phyloP scores from a whole-genome alignment of 352 stramenopile species.

The Pythium volutum region DNA sequence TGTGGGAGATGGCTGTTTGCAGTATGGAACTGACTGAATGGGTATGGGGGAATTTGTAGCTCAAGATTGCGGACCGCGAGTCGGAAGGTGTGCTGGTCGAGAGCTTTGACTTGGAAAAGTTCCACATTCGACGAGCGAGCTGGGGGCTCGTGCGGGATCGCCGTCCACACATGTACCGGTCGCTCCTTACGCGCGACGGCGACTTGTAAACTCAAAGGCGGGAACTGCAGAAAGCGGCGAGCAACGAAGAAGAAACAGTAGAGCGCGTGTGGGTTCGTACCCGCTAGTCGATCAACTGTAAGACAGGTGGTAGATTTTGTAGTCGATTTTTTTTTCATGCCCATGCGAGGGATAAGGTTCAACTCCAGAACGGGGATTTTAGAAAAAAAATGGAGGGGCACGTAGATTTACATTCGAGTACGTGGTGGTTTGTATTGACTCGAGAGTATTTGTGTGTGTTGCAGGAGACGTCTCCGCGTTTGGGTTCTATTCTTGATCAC shows the following conservation, averaged over 20 bases:
- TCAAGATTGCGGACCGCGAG: conserved; percentile 86
- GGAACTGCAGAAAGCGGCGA: too few relatives aligned
- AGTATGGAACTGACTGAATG: neutral
- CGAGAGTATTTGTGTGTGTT: too few relatives aligned
- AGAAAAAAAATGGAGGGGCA: too few relatives aligned
- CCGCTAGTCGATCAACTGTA: too few relatives aligned
- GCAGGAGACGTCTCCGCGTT: too few relatives aligned
- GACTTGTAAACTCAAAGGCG: too few relatives aligned
- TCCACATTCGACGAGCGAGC: conserved; percentile 79
- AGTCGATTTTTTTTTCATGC: neutral
- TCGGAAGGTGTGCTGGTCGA: conserved; percentile 86
- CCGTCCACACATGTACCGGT: conserved; percentile 78
- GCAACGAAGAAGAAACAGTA: neutral
- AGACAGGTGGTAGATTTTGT: neutral
- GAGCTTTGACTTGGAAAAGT: conserved; percentile 84
- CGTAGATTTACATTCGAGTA: too few relatives aligned
- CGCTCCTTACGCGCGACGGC: conserved; percentile 82
- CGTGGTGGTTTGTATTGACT: too few relatives aligned
- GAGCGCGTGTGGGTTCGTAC: neutral
- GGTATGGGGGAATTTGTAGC: conserved; percentile 37
- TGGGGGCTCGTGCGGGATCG: conserved; percentile 88
- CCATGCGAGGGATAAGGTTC: neutral
- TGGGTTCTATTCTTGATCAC: too few relatives aligned
- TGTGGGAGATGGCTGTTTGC: neutral
- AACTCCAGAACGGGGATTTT: neutral